phyloP scores from a whole-genome alignment of 164 flowering plant species.

The Sedum album region DNA sequence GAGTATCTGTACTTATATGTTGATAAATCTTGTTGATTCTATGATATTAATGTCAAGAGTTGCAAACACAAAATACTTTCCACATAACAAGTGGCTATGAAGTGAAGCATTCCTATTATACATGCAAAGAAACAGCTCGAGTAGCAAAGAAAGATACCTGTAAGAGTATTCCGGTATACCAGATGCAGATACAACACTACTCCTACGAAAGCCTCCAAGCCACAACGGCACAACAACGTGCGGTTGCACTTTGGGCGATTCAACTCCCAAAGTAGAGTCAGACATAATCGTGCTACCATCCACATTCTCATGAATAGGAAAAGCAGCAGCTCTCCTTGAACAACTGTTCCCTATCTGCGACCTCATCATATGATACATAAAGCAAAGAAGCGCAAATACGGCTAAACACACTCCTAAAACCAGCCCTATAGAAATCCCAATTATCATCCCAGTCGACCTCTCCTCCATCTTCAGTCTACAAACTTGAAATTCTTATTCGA shows the following conservation, averaged over 20 bases:
- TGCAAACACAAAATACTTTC: too few species aligned
- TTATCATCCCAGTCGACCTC: conserved; percentile 59
- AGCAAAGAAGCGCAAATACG: conserved; percentile 47
- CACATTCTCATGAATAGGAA: conserved; percentile 70
- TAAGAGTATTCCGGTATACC: conserved; percentile 87
- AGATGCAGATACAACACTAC: conserved; percentile 55
- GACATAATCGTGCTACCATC: conserved; percentile 69
- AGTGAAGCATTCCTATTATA: not conserved
- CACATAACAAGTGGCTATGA: too few species aligned
- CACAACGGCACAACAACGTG: conserved; percentile 44
- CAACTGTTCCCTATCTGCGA: conserved; percentile 83
- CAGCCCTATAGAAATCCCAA: conserved; percentile 83
- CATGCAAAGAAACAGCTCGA: not conserved
- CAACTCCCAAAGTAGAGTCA: conserved; percentile 76
- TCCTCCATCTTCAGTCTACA: conserved; percentile 48
- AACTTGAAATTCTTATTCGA: conserved; percentile 1
- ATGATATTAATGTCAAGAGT: too few species aligned
- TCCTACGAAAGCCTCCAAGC: conserved; percentile 65
- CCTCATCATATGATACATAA: conserved; percentile 56
- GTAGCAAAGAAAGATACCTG: conserved; percentile 40
- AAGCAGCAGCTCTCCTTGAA: conserved; percentile 64
- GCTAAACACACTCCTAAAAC: conserved; percentile 83
- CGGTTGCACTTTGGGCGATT: conserved; percentile 58
- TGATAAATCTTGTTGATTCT: too few species aligned
- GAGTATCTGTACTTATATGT: too few species aligned